A percentile compares a stretch with the other conserved stretches of the same genome.
Evolutionary conservation across 768 basidiomycete species (phyloP).

Genomic region (Tricholomella constricta): DNA sequence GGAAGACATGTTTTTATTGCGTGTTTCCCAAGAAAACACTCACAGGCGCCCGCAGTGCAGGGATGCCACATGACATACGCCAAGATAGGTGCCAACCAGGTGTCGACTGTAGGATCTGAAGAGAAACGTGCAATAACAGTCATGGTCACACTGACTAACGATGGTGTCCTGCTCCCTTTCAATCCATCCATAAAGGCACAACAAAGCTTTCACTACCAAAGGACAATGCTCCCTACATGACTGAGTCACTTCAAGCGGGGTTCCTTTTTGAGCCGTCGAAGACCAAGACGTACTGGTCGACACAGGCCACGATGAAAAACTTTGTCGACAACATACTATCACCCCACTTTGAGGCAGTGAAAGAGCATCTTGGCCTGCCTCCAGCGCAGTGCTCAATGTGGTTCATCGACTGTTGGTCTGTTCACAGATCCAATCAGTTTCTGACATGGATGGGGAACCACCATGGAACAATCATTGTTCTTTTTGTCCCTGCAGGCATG

Average conservation of each 20-base stretch:
- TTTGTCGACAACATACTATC: slow-evolving; percentile 26
- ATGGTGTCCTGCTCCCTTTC: not conserved
- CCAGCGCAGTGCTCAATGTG: slow-evolving; percentile 19
- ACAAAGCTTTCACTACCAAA: slow-evolving; percentile 26
- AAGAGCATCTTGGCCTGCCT: slow-evolving; percentile 15
- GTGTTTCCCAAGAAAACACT: no score
- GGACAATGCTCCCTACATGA: not conserved
- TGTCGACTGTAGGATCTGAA: not conserved
- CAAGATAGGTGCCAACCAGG: not conserved
- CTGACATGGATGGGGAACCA: not conserved
- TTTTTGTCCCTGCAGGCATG: slow-evolving; percentile 9
- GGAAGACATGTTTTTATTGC: no score
- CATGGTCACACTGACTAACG: slow-evolving; percentile 30
- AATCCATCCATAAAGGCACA: slow-evolving; percentile 21
- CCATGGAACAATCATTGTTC: slow-evolving; percentile 5
- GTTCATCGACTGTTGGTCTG: slow-evolving; percentile 28
- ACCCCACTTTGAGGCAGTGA: slow-evolving; percentile 26
- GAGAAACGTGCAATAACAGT: slow-evolving; percentile 20
- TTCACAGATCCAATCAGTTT: slow-evolving; percentile 24
- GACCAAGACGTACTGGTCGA: slow-evolving; percentile 29
- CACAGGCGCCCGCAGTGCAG: no score
- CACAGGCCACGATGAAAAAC: slow-evolving; percentile 22
- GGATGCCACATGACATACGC: slow-evolving; percentile 12
- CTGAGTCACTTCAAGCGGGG: not conserved
- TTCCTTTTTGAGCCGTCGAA: slow-evolving; percentile 10